Conservation (phyloP, 1,284 basidiomycete species). For the Heterobasidion occidentale region DNA sequence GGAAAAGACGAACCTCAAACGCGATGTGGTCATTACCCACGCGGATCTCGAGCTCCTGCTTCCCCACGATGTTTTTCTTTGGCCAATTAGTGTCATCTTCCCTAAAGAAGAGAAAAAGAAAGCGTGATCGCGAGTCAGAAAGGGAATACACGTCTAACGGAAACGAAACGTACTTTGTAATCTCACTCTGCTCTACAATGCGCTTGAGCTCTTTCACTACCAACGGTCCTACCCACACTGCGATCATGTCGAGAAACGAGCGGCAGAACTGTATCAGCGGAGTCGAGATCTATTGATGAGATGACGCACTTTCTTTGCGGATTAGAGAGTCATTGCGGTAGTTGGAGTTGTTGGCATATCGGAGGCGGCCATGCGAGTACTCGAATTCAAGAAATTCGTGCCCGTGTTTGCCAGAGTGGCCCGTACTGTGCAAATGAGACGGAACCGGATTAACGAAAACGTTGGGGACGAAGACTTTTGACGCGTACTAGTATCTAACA, state of each 20-base stretch:
- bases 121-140: background rate
- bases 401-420: conserved; percentile 92
- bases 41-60: conserved; percentile 95
- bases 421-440: conserved; percentile 52
- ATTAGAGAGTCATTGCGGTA: conserved; percentile 97
- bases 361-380: conserved; percentile 90
- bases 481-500: conserved; percentile 75
- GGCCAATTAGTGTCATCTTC: conserved; percentile 99
- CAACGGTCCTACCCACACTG: conserved; percentile 92
- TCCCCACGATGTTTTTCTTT: conserved; percentile 96
- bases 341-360: conserved; percentile 99
- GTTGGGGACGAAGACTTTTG: background rate
- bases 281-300: background rate
- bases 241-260: background rate
- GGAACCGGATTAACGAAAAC: conserved; percentile 1
- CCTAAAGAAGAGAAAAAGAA: conserved; percentile 35
- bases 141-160: background rate
- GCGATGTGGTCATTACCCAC: conserved; percentile 95
- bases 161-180: conserved; percentile 72
- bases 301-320: conserved; percentile 89
- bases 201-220: conserved; percentile 92
- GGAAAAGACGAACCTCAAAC: conserved; percentile 75
- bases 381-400: conserved; percentile 99
- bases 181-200: conserved; percentile 92
- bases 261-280: background rate